Evolutionary conservation across 176 grass and related monocot genomes (phyloP), one percentile per base, ranked within the genome.

Genomic region (Oropetium thomaeum): DNA sequence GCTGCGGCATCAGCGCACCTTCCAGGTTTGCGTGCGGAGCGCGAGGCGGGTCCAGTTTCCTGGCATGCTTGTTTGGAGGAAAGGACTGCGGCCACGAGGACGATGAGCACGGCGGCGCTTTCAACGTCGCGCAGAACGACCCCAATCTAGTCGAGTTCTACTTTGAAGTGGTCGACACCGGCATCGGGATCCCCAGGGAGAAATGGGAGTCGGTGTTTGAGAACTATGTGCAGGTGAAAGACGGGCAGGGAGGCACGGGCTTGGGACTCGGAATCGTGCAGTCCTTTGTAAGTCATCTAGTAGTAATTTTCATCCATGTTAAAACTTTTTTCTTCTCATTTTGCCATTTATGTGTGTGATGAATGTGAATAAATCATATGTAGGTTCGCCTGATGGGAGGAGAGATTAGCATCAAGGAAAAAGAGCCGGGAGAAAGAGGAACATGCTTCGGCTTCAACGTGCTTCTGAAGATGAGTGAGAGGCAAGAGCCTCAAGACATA

Each of bases 261-360:
- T 80, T 97, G 35, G 93, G 93, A 17, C 85, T 97, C 45, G 93
- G 93, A 39, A 97, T 97, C 27, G 93, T 93, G 26, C 93, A 97
- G 71, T 97, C 93, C 58, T 93, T 81, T 81, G 93, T 97, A 61
- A 87, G 90, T 79, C 28, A 0, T n/a, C n/a, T n/a, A n/a, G n/a
- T n/a, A n/a, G n/a, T n/a, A n/a, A n/a, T n/a, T n/a, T n/a, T n/a
- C n/a, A n/a, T n/a, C n/a, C n/a, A n/a, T n/a, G n/a, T n/a, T n/a
- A n/a, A 3, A 84, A 41, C 2, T 57, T 57, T 26, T 42, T 1
- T 42, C 2, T 12, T 26, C n/a, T 54, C 8, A 0, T 15, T 14
- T 27, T 43, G 29, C 4, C 42, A 29, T 81, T 13, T n/a, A 19
- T 30, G 29, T 13, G 19, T 38, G n/a, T n/a, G n/a, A n/a, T n/a